Percentiles rank a stretch among this genome's conserved stretches.
Evolutionary conservation across 192 early-diverging fungal genomes (phyloP).

Genomic region (Backusella circina): DNA sequence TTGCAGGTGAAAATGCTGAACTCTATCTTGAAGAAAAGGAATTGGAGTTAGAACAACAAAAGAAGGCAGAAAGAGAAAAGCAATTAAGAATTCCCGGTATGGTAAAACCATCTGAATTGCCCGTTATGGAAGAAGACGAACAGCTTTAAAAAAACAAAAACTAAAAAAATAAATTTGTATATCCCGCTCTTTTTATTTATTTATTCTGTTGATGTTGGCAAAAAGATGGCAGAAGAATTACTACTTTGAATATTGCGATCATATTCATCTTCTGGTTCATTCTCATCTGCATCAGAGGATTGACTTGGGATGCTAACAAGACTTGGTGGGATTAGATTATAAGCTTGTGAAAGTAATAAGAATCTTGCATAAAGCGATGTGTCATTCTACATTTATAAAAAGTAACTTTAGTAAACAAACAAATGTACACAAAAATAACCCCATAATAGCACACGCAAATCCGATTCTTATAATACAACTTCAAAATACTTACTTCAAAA

Average conservation of each 20-base stretch:
- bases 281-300: neutral
- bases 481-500: constrained; percentile 64
- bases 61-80: constrained; percentile 75
- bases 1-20: constrained; percentile 81
- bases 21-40: constrained; percentile 91
- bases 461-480: no score
- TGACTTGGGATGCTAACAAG: constrained; percentile 65
- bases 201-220: constrained; percentile 1
- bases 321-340: constrained; percentile 62
- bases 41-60: constrained; percentile 70
- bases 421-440: no score
- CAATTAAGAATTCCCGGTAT: constrained; percentile 91
- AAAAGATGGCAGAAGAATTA: neutral
- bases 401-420: neutral
- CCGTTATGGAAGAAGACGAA: constrained; percentile 40
- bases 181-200: neutral
- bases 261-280: constrained; percentile 7
- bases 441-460: neutral
- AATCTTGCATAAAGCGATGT: constrained; percentile 73
- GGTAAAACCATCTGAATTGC: constrained; percentile 87
- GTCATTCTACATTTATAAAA: constrained; percentile 50
- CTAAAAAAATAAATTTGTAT: neutral
- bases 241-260: constrained; percentile 1
- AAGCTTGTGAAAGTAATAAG: constrained; percentile 57
- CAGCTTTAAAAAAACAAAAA: constrained; percentile 11